These are phyloP conservation scores for Teunomyces gatunensis DNA, from an alignment of 805 yeast genomes.

Conservation along the genomic window DNA sequence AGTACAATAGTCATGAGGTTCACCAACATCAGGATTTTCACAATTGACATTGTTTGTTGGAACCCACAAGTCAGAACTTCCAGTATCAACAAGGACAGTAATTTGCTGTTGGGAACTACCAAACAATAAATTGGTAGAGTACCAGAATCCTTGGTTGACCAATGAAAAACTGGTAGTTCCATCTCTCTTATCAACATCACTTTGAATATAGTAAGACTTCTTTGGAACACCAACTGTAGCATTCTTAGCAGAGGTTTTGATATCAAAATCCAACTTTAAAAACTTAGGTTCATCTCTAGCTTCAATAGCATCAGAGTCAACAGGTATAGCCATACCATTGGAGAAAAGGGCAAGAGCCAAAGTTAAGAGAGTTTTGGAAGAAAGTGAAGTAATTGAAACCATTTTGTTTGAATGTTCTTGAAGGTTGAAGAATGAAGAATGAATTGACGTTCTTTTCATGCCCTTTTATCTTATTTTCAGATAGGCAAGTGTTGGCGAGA, in stretches of 20 bases:
- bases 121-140: constrained; percentile 8
- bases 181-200: neutral
- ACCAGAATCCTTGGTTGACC: constrained; percentile 5
- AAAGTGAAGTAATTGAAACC: constrained; percentile 1
- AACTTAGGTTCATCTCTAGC: neutral
- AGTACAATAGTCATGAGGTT: neutral
- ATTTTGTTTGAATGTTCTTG: neutral
- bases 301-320: neutral
- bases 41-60: neutral
- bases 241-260: neutral
- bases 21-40: neutral
- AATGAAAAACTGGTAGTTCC: neutral
- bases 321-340: constrained; percentile 1
- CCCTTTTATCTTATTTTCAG: neutral
- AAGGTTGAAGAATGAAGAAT: neutral
- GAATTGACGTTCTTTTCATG: neutral
- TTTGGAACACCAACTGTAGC: neutral
- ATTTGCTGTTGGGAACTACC: constrained; percentile 10
- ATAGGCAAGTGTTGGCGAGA: neutral
- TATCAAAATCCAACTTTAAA: neutral
- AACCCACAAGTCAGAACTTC: constrained; percentile 13
- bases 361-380: neutral
- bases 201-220: neutral
- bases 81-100: constrained; percentile 13
- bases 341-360: constrained; percentile 1